Conservation (phyloP, 257 asterid species). For the Anisodus tanguticus region DNA sequence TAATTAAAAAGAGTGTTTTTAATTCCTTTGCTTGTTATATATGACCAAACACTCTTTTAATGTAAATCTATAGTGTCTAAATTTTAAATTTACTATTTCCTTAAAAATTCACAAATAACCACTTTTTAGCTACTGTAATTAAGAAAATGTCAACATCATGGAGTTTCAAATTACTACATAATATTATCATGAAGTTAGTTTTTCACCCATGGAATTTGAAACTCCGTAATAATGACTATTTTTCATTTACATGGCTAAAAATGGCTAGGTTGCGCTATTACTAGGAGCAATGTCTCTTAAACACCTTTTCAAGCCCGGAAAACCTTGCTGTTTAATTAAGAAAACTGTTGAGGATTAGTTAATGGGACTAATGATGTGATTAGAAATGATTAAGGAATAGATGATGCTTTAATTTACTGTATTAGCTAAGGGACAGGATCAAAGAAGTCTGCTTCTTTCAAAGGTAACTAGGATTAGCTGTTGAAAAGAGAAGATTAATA, state of each 20-base stretch:
- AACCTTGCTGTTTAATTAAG: slow-evolving; percentile 12
- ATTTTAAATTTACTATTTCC: neutral
- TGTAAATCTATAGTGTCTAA: neutral
- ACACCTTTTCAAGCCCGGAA: neutral
- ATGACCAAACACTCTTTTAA: neutral
- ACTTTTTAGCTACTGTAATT: too few species aligned
- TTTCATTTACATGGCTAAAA: too few species aligned
- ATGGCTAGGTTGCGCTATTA: neutral
- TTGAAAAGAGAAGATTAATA: slow-evolving; percentile 24
- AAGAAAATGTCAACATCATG: too few species aligned
- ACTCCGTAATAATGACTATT: too few species aligned
- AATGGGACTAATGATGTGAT: slow-evolving; percentile 34
- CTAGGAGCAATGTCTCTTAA: neutral
- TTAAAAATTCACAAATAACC: too few species aligned
- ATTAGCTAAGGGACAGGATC: slow-evolving; percentile 21
- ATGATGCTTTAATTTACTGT: slow-evolving; percentile 28
- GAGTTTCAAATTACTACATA: too few species aligned
- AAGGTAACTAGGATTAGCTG: slow-evolving; percentile 22
- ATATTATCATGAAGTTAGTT: too few species aligned
- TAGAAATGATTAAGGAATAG: slow-evolving; percentile 27
- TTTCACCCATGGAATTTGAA: too few species aligned
- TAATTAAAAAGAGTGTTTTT: too few species aligned
- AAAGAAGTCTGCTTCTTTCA: slow-evolving; percentile 15
- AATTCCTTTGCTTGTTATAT: too few species aligned
- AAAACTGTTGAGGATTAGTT: slow-evolving; percentile 28